A percentile compares a stretch with the other conserved stretches of the same genome.
phyloP scores from a whole-genome alignment of 108 stramenopile species.

The Fragilaria radians region DNA sequence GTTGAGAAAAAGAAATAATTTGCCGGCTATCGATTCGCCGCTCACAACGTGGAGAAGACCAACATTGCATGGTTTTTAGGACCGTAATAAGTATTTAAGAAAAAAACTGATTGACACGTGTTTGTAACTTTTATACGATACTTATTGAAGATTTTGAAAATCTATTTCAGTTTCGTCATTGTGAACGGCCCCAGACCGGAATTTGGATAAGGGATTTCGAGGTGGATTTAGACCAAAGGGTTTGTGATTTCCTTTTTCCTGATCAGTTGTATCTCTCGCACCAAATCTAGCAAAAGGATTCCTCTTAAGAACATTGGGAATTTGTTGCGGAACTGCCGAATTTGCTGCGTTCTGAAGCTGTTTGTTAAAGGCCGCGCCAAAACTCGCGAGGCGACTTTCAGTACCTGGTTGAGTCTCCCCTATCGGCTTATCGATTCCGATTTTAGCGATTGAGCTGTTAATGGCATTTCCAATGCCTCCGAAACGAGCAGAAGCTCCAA shows the following conservation, averaged over 20 bases:
- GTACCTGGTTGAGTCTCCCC: conserved; percentile 1
- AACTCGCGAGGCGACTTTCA: conserved; percentile 5
- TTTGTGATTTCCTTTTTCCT: background rate
- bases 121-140: no score
- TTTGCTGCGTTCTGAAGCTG: background rate
- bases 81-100: no score
- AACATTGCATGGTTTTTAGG: no score
- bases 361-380: conserved; percentile 3
- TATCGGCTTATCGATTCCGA: conserved; percentile 12
- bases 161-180: background rate
- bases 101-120: no score
- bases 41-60: no score
- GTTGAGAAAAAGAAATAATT: conserved; percentile 15
- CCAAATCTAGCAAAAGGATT: conserved; percentile 23
- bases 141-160: background rate
- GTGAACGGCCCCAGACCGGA: background rate
- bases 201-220: background rate
- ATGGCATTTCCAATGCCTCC: conserved; percentile 2
- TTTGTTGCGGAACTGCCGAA: background rate
- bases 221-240: background rate
- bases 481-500: background rate
- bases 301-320: conserved; percentile 5
- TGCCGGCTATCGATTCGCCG: background rate
- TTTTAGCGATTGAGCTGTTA: conserved; percentile 9
- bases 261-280: conserved; percentile 1